Evolutionary conservation across 352 stramenopile genomes (phyloP).

Genomic region (Pythium aquatile): DNA sequence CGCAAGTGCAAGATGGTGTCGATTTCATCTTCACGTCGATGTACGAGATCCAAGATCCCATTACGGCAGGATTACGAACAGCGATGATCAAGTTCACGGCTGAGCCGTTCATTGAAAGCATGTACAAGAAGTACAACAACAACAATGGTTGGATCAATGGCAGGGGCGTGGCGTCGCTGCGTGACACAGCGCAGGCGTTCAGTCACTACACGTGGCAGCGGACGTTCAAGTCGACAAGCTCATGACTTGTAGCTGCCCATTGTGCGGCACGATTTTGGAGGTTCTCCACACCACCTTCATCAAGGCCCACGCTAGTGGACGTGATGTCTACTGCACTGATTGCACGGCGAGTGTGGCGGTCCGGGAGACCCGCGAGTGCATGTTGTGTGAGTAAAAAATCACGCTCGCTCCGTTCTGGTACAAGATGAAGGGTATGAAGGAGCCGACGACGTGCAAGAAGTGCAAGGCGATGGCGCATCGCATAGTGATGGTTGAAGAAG

Average conservation of each 20-base stretch:
- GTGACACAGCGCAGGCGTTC: constrained; percentile 38
- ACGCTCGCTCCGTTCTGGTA: constrained; percentile 7
- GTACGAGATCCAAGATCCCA: constrained; percentile 34
- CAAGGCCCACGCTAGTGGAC: constrained; percentile 13
- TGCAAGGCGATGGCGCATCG: neutral
- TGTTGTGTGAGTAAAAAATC: constrained; percentile 1
- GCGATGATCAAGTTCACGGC: constrained; percentile 36
- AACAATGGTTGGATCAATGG: constrained; percentile 36
- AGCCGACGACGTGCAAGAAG: constrained; percentile 5
- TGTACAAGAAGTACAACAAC: constrained; percentile 55
- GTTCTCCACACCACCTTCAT: constrained; percentile 30
- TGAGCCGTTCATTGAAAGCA: constrained; percentile 36
- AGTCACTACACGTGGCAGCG: constrained; percentile 45
- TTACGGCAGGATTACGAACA: constrained; percentile 4
- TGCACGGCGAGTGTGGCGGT: constrained; percentile 13
- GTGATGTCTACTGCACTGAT: constrained; percentile 27
- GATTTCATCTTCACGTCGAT: constrained; percentile 47
- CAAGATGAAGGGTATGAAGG: constrained; percentile 6
- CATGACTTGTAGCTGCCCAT: constrained; percentile 35
- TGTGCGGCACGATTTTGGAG: constrained; percentile 32
- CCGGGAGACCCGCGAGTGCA: neutral
- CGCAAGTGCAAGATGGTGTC: constrained; percentile 28
- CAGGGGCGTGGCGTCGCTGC: neutral
- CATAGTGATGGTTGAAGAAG: neutral
- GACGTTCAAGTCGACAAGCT: constrained; percentile 25